Evolutionary conservation across 179 eudicot genomes (phyloP).

Genomic region (Beta corolliflora): DNA sequence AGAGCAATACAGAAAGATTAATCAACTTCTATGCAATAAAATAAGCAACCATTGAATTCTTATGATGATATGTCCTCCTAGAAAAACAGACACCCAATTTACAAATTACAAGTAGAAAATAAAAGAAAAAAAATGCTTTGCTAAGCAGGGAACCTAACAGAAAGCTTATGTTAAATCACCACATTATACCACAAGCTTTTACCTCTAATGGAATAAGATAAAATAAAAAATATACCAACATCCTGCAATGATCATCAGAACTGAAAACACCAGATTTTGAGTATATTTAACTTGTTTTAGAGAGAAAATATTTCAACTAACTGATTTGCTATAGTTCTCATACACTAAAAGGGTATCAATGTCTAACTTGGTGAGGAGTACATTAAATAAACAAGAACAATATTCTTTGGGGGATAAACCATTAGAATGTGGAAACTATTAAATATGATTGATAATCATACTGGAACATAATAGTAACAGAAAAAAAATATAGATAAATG

Average conservation of each 20-base stretch:
- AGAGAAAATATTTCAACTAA: background rate
- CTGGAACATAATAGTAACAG: background rate
- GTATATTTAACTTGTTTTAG: background rate
- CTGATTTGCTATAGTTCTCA: background rate
- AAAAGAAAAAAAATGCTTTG: background rate
- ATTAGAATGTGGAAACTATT: background rate
- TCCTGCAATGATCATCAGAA: background rate
- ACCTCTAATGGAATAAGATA: background rate
- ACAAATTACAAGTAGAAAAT: no score
- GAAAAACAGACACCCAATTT: background rate
- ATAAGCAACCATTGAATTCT: background rate
- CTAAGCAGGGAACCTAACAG: background rate
- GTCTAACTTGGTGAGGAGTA: background rate
- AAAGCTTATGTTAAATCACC: background rate
- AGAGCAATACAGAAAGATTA: background rate
- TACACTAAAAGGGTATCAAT: background rate
- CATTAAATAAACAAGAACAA: background rate
- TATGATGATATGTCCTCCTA: background rate
- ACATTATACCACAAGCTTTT: background rate
- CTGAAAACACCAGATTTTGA: background rate
- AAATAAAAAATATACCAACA: background rate
- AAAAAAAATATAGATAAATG: background rate
- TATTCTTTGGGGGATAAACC: background rate
- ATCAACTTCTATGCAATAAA: background rate
- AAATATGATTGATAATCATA: background rate